Evolutionary conservation across 257 asterid genomes (phyloP).

Genomic region (Scutellaria galericulata): DNA sequence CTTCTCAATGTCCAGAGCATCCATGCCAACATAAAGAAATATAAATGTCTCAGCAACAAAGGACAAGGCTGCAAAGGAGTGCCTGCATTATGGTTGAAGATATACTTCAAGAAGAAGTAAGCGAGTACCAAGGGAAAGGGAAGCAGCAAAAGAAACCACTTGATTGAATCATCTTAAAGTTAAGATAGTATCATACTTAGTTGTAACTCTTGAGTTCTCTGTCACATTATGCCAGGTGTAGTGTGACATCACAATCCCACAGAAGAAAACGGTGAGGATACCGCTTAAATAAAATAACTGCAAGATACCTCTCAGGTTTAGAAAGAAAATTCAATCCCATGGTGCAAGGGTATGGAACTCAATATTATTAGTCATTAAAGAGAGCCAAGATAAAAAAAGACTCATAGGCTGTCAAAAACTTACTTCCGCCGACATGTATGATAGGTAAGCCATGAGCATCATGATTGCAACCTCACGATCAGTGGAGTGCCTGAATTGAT

Average conservation of each 20-base stretch:
- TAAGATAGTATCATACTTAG: slow-evolving; percentile 49
- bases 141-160: slow-evolving; percentile 15
- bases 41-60: slow-evolving; percentile 69
- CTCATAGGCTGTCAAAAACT: slow-evolving; percentile 30
- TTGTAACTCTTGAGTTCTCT: slow-evolving; percentile 72
- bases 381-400: slow-evolving; percentile 10
- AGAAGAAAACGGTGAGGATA: slow-evolving; percentile 75
- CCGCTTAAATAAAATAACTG: slow-evolving; percentile 69
- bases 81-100: slow-evolving; percentile 51
- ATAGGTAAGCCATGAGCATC: slow-evolving; percentile 81
- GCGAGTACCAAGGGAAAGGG: slow-evolving; percentile 1
- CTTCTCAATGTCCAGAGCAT: slow-evolving; percentile 70
- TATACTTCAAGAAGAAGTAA: slow-evolving; percentile 25
- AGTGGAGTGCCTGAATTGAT: slow-evolving; percentile 68
- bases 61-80: slow-evolving; percentile 70
- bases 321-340: slow-evolving; percentile 22
- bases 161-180: slow-evolving; percentile 5
- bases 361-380: slow-evolving; percentile 2
- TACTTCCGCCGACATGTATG: slow-evolving; percentile 75
- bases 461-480: slow-evolving; percentile 81
- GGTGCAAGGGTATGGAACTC: slow-evolving; percentile 8
- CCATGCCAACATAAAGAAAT: slow-evolving; percentile 76
- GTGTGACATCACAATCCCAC: slow-evolving; percentile 81
- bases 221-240: slow-evolving; percentile 83
- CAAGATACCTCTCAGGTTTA: slow-evolving; percentile 34